Evolutionary conservation across 1,284 basidiomycete species (phyloP).

Genomic region (Salmacisia buchloeana): DNA sequence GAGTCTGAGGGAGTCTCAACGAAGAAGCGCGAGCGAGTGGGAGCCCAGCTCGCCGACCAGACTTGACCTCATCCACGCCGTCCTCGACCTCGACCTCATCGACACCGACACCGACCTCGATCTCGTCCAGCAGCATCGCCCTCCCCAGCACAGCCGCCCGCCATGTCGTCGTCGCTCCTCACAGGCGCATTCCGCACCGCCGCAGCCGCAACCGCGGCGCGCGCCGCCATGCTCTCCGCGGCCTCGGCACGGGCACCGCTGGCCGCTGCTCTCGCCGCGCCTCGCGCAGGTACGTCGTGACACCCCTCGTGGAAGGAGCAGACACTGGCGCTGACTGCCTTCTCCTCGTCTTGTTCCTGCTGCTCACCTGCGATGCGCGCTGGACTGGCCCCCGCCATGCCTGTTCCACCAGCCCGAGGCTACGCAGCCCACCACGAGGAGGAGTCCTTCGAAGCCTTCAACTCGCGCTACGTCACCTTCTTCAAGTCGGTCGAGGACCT

Average conservation of each 20-base stretch:
- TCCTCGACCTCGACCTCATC: not conserved
- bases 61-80: not conserved
- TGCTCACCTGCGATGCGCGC: not conserved
- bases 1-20: no score
- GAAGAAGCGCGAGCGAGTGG: no score
- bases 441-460: conserved; percentile 91
- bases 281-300: conserved; percentile 6
- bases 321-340: not conserved
- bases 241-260: conserved; percentile 18
- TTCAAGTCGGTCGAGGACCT: conserved; percentile 88
- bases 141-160: not conserved
- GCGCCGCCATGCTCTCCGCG: conserved; percentile 27
- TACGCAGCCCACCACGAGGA: conserved; percentile 56
- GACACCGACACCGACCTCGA: not conserved
- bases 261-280: conserved; percentile 19
- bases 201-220: conserved; percentile 34
- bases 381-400: not conserved
- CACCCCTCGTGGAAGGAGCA: not conserved
- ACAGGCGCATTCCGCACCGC: conserved; percentile 41
- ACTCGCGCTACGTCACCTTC: conserved; percentile 85
- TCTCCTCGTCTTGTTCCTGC: not conserved
- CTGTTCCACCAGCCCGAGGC: conserved; percentile 24
- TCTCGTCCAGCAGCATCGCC: not conserved
- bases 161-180: conserved; percentile 21
- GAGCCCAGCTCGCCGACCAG: no score